Conservation (phyloP, 306 rosid species). For the Castanea crenata region DNA sequence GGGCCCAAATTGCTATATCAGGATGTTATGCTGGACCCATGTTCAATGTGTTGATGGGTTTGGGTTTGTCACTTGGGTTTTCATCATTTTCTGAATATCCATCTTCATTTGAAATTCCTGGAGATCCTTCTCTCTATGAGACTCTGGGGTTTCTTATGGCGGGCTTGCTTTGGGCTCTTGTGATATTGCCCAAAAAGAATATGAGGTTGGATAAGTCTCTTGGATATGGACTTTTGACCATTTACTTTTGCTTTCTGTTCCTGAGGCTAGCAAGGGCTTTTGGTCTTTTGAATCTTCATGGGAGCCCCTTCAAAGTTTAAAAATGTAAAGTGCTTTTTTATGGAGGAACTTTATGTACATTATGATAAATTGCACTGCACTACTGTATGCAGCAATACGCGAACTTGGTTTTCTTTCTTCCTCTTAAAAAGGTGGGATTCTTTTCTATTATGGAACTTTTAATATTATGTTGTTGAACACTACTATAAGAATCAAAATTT, state of each 20-base stretch:
- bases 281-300: constrained; percentile 26
- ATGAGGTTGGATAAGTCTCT: constrained; percentile 62
- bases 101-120: constrained; percentile 36
- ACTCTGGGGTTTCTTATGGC: constrained; percentile 52
- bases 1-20: constrained; percentile 72
- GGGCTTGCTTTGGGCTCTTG: constrained; percentile 76
- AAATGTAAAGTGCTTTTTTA: neutral
- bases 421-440: neutral
- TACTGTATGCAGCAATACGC: neutral
- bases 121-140: constrained; percentile 41
- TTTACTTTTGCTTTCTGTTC: constrained; percentile 60
- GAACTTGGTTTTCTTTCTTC: neutral
- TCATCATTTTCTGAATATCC: constrained; percentile 60
- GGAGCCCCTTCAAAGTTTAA: neutral
- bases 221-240: constrained; percentile 58
- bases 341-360: neutral
- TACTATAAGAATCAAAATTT: too few species aligned
- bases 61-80: constrained; percentile 58
- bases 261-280: constrained; percentile 47
- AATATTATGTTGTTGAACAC: neutral
- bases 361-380: too few species aligned
- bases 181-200: constrained; percentile 53
- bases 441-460: neutral
- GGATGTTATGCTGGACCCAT: constrained; percentile 85
- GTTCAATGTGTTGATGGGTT: constrained; percentile 66